These are phyloP conservation scores for Ustilago sp. DNA, from an alignment of 1,284 basidiomycete genomes.

Conservation along the genomic window DNA sequence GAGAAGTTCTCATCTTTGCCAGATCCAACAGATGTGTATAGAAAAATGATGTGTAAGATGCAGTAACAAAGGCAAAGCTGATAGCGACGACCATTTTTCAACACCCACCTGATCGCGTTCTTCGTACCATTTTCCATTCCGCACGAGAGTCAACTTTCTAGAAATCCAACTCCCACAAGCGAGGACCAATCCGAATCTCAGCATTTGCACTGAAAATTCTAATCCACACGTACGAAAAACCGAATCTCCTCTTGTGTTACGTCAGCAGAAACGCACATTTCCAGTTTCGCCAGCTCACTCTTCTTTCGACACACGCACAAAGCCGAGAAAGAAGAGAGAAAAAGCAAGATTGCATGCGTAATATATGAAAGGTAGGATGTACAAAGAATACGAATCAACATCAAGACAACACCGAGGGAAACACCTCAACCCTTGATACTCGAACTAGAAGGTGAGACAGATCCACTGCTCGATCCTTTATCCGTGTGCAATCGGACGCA, in stretches of 20 bases:
- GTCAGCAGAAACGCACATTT: not conserved
- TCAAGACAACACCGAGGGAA: not conserved
- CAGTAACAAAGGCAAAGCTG: constrained; percentile 5
- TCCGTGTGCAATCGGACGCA: constrained; percentile 58
- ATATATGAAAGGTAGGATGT: constrained; percentile 23
- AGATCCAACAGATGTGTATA: not conserved
- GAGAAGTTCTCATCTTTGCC: constrained; percentile 52
- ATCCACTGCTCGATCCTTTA: constrained; percentile 32
- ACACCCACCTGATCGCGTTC: constrained; percentile 10
- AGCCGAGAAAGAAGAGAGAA: not conserved
- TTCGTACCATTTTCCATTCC: constrained; percentile 11
- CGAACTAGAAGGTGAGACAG: constrained; percentile 40
- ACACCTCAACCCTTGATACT: constrained; percentile 29
- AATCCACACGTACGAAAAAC: constrained; percentile 21
- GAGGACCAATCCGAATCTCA: constrained; percentile 19
- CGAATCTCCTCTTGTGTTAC: not conserved
- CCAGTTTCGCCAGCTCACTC: not conserved
- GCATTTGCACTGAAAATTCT: not conserved
- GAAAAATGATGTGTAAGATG: constrained; percentile 9
- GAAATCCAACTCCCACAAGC: constrained; percentile 3
- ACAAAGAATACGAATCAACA: constrained; percentile 9
- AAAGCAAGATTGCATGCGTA: constrained; percentile 24
- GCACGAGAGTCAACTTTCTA: constrained; percentile 19
- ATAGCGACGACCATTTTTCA: constrained; percentile 7
- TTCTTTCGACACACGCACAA: not conserved